Evolutionary conservation across 1,284 basidiomycete genomes (phyloP), one percentile per base, ranked within the genome.

Genomic region (Ganoderma multipileum): DNA sequence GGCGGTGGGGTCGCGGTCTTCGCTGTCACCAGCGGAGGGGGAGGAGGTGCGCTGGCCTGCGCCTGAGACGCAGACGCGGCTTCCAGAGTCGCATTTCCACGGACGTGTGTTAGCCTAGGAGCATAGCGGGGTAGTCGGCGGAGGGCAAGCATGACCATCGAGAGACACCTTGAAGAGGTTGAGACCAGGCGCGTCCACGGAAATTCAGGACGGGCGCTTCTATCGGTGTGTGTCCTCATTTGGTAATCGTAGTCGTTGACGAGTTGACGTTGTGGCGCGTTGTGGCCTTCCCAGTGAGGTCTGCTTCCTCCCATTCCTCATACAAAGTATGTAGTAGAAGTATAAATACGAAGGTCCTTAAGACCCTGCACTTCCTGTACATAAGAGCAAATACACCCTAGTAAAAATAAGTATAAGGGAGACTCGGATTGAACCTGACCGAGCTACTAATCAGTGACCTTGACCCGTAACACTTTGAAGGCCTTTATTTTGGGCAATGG

Each of bases 61-160:
- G 74, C 52, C 41, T 73, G 67, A 1, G 73, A 20, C 20, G 70
- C 26, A 6, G 72, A 28, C 28, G 69, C 57, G 8, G 72, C 54
- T 36, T 76, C 70, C 2, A 79, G 63, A 41, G 78, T 78, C 26
- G 78, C 76, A 71, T 79, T 78, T n/a, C 75, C 73, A n/a, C 79
- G 77, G 20, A 73, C 50, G 20, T 71, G 66, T 18, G 74, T 55
- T 59, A 76, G 65, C n/a, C 71, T 71, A 30, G 73, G 64, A 63
- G 69, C 69, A 57, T 68, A 63, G 41, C 76, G 75, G 65, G 73
- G 73, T 5, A 77, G 69, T 52, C 78, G 73, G 66, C 75, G 74
- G 54, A 79, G 72, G 26, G 76, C 68, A 47, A 79, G 71, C 78
- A 79, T 79, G 64, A 58, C 68, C 61, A 65, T 57, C 14, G 52